Evolutionary conservation across 331 rosid species (phyloP).

Genomic region (Quercus phellos): DNA sequence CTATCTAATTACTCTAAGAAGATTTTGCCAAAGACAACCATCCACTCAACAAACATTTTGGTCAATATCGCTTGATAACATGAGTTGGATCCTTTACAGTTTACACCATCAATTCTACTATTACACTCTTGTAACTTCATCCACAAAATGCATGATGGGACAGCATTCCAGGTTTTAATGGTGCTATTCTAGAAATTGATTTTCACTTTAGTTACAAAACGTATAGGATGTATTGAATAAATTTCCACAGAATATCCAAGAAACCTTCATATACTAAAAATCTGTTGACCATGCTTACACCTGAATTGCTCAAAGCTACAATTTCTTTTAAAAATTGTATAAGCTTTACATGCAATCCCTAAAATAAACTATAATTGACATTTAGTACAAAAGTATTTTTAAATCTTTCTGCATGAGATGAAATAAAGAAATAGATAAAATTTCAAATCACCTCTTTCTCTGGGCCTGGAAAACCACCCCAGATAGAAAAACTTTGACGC

Average conservation of each 20-base stretch:
- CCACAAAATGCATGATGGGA: too few species aligned
- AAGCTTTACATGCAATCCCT: neutral
- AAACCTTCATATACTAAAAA: constrained; percentile 4
- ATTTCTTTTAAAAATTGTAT: neutral
- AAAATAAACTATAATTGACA: neutral
- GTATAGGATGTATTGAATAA: neutral
- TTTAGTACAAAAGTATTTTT: neutral
- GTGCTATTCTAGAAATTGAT: neutral
- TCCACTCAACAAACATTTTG: too few species aligned
- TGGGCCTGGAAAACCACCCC: constrained; percentile 86
- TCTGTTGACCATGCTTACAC: constrained; percentile 7
- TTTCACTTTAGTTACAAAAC: neutral
- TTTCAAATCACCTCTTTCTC: constrained; percentile 71
- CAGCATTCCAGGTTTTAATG: neutral
- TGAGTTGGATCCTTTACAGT: too few species aligned
- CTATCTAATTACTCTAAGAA: too few species aligned
- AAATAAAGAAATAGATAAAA: constrained; percentile 2
- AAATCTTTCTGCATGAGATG: neutral
- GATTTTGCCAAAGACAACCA: too few species aligned
- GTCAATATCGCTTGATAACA: too few species aligned
- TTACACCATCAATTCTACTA: too few species aligned
- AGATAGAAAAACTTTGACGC: constrained; percentile 72
- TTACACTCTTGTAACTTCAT: too few species aligned
- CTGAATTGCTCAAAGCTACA: neutral
- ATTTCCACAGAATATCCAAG: neutral